Base-by-base conservation (phyloP, 1,284 basidiomycete genomes). In the Melanopsichium pennsylvanicum region DNA sequence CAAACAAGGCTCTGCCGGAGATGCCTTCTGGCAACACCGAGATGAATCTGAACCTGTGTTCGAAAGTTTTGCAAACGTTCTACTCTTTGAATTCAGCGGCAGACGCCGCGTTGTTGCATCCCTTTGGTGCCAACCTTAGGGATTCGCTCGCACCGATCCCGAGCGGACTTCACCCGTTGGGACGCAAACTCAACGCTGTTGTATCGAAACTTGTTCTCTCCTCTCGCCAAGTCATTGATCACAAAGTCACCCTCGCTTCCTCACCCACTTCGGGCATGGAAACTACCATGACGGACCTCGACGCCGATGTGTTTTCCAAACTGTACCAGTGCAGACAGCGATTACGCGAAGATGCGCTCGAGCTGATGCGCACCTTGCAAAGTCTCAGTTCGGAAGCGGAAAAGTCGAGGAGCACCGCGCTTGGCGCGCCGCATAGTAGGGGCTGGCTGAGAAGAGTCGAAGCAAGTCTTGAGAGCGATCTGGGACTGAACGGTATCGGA, bases 151-250 rank as follows among this genome's bases (percentile, higher is more conserved):
- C 50, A 3, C 48, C 50, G 7, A 63, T 55, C 13, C 66, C 66
- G 4, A 31, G 29, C 18, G 19, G 41, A 5, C 75, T 85, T 22
- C 80, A 81, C 16, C 78, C 78, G 2, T 71, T 79, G 22, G 81
- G 83, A 23, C 81, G 82, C 27, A 84, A 84, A 47, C 81, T 85
- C 42, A 83, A 81, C 15, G 81, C 82, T 0, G 82, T 82, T 7
- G 78, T 85, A 13, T 83, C 84, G 19, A 84, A 83, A 52, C 79
- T 85, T 16, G 79, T 83, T 11, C 78, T 84, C 3, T 82, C 83
- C 10, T 75, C 83, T 8, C 81, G 84, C 4, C 82, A 84, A 31
- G 75, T 80, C 36, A 76, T 80, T 42, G 74, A 76, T 26, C 70
- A 74, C 40, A 63, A 59, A 15, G 59, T 69, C 42, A 69, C 66